These are phyloP conservation scores for Marchantia paleacea DNA, from an alignment of 225 moss, liverwort and hornwort genomes.

Conservation along the genomic window DNA sequence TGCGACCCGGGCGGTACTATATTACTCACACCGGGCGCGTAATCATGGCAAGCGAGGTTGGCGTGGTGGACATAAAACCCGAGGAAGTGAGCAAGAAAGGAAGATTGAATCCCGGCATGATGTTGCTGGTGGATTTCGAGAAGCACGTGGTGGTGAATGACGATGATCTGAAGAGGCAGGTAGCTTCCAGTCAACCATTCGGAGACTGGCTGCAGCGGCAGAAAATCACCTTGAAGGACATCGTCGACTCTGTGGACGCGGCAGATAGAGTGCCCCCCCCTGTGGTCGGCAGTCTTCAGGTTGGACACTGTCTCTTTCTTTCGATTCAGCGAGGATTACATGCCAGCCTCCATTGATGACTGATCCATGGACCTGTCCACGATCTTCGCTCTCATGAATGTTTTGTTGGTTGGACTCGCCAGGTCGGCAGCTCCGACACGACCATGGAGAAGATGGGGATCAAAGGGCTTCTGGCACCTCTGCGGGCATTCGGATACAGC, in stretches of 20 bases:
- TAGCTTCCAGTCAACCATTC: constrained; percentile 56
- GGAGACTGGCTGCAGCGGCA: constrained; percentile 67
- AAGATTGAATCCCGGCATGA: constrained; percentile 76
- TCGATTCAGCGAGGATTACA: background rate
- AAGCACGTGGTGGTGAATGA: constrained; percentile 76
- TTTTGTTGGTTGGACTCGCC: background rate
- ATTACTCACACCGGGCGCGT: constrained; percentile 67
- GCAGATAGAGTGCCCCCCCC: constrained; percentile 43
- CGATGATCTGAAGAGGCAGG: constrained; percentile 60
- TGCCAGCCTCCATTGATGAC: too few species aligned
- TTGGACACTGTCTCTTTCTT: background rate
- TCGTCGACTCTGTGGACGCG: constrained; percentile 58
- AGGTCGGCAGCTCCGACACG: constrained; percentile 48
- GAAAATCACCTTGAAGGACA: constrained; percentile 56
- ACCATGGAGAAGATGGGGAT: constrained; percentile 75
- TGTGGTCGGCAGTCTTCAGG: constrained; percentile 52
- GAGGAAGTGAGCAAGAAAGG: constrained; percentile 68
- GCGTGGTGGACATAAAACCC: constrained; percentile 69
- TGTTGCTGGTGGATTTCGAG: constrained; percentile 81
- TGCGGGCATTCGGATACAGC: constrained; percentile 80
- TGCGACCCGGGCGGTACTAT: constrained; percentile 81
- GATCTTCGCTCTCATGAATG: too few species aligned
- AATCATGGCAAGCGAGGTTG: constrained; percentile 81
- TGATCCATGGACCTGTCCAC: too few species aligned
- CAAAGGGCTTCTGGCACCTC: constrained; percentile 52